Evolutionary conservation across 75 land plant species (phyloP), one percentile per base, ranked within the genome.

Genomic region (Selaginella moellendorffii): DNA sequence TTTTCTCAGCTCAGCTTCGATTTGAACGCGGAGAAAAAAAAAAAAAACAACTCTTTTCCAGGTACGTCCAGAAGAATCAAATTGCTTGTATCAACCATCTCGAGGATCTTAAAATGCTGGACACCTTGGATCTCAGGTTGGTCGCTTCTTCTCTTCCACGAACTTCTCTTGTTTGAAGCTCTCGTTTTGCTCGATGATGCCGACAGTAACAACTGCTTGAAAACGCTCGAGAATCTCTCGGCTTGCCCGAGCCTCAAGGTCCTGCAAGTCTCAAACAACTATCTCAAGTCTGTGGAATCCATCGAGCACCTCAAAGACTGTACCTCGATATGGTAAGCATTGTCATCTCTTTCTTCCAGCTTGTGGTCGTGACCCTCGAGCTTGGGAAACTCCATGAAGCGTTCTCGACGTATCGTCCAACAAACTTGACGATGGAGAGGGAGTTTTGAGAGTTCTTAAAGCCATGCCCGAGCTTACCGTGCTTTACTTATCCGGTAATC

Each of bases 401-500:
- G 52, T 71, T 10, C 62, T 71, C 0, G 63, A 71, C 36, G 46
- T 71, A 12, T 71, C 74, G 10, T 28, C 31, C 19, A 71, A 71
- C 28, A 36, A 71, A 25, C 62, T 71, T n/a, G 63, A 54, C 26
- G 69, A 71, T 71, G 74, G 74, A 56, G 74, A 71, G 9, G 71
- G 52, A 1, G 24, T 71, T 51, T 1, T 71, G 23, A 52, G 54
- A 26, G 30, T 71, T 2, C 0, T 66, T 20, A 66, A 30, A 60
- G 52, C 74, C 10, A 17, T 71, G 53, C 74, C 74, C 22, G 42
- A 54, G 42, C 63, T 71, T 23, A 28, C 69, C 28, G 70, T 69
- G 1, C 54, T 71, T 26, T 66, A 65, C 51, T 62, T 71, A 8
- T 65, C 30, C 22, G 74, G 74, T 24, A 71, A 71, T 54, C 74